These are phyloP conservation scores for Coprinopsis marcescibilis DNA, from an alignment of 768 basidiomycete species.

Conservation along the genomic window DNA sequence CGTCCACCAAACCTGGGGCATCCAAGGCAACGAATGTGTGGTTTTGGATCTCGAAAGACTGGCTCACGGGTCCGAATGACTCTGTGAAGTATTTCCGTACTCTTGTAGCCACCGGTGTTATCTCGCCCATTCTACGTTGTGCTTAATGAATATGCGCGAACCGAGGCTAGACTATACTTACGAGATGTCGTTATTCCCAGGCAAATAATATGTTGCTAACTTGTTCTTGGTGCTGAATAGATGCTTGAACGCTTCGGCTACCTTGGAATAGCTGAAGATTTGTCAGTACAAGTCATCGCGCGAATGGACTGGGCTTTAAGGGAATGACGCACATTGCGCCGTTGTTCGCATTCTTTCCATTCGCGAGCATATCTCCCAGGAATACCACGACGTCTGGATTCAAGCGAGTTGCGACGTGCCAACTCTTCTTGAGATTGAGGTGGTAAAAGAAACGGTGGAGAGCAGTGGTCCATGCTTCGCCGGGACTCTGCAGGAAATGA, in stretches of 20 bases:
- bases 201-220: conserved; percentile 49
- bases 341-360: conserved; percentile 48
- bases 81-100: conserved; percentile 53
- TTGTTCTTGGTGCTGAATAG: conserved; percentile 45
- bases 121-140: conserved; percentile 45
- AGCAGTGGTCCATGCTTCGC: conserved; percentile 35
- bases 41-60: conserved; percentile 54
- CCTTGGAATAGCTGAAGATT: conserved; percentile 50
- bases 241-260: conserved; percentile 53
- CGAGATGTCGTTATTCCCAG: conserved; percentile 83
- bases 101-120: conserved; percentile 42
- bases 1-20: conserved; percentile 76
- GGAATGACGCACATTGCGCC: conserved; percentile 34
- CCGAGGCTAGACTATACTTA: conserved; percentile 22
- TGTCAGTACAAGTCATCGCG: not conserved
- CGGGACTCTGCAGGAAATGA: conserved; percentile 29
- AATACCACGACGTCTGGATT: conserved; percentile 66
- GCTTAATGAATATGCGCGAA: not conserved
- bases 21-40: conserved; percentile 71
- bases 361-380: conserved; percentile 71
- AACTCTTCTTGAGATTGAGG: conserved; percentile 61
- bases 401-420: conserved; percentile 55
- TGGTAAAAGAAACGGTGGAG: conserved; percentile 44
- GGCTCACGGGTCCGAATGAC: conserved; percentile 67
- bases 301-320: not conserved